A percentile compares a stretch with the other conserved stretches of the same genome.
phyloP scores from a whole-genome alignment of 495 filamentous ascomycete species.

The Hamigera avellanea region DNA sequence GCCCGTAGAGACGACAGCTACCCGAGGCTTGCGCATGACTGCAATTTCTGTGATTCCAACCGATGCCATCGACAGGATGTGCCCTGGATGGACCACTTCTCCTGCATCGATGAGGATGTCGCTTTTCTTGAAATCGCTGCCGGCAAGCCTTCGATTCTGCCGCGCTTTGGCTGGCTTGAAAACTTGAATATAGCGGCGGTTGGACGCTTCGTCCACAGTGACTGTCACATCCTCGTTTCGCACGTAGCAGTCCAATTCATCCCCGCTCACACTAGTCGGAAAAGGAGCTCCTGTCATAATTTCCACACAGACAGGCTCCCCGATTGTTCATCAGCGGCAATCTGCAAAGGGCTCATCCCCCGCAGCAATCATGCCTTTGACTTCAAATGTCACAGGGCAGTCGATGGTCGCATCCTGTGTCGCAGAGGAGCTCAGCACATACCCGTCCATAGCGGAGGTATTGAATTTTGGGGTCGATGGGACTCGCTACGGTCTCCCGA shows the following conservation, averaged over 20 bases:
- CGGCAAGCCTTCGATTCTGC: conserved; percentile 7
- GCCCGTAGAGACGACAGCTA: conserved; percentile 8
- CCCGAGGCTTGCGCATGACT: conserved; percentile 2
- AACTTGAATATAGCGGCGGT: conserved; percentile 3
- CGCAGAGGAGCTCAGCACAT: conserved; percentile 5
- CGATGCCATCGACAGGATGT: conserved; percentile 10
- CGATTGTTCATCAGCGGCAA: neutral
- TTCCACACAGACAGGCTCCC: conserved; percentile 5
- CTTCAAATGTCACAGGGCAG: conserved; percentile 3
- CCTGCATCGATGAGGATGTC: conserved; percentile 3
- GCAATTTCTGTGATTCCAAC: conserved; percentile 1
- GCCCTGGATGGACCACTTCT: conserved; percentile 1
- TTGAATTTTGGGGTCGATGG: conserved; percentile 4
- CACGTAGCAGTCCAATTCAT: conserved; percentile 7
- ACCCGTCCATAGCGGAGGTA: conserved; percentile 11
- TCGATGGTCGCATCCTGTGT: conserved; percentile 2
- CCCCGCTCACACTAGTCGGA: neutral
- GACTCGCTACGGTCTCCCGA: too few relatives aligned
- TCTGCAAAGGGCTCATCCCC: conserved; percentile 3
- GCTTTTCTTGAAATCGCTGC: conserved; percentile 4
- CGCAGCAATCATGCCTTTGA: conserved; percentile 3
- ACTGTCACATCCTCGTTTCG: conserved; percentile 5
- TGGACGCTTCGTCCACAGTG: neutral
- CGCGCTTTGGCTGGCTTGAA: conserved; percentile 1
- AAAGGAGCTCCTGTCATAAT: conserved; percentile 10